phyloP scores from a whole-genome alignment of 2,329 filamentous ascomycete species.

The Thelonectria olida region DNA sequence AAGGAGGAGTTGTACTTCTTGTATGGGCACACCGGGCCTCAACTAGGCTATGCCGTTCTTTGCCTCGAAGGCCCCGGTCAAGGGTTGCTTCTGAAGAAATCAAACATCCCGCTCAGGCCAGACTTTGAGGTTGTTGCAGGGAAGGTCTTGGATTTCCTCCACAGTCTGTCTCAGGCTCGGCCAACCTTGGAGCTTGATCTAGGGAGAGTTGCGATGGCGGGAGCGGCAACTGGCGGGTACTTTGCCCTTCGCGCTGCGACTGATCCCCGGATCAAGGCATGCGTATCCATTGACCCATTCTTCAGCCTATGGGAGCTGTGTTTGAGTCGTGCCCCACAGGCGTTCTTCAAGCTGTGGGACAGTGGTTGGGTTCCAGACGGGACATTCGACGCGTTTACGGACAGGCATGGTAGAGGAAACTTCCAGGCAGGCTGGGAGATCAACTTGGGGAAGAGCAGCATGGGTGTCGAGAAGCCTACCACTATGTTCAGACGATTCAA shows the following conservation, averaged over 20 bases:
- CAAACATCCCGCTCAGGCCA: constrained; percentile 43
- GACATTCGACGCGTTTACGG: constrained; percentile 39
- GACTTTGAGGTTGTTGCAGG: constrained; percentile 50
- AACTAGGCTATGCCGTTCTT: constrained; percentile 53
- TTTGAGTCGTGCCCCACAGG: constrained; percentile 34
- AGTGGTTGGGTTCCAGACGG: constrained; percentile 37
- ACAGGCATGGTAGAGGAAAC: constrained; percentile 21
- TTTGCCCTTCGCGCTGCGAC: constrained; percentile 53
- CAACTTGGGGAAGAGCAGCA: constrained; percentile 32
- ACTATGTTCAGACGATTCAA: constrained; percentile 38
- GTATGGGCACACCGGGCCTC: constrained; percentile 36
- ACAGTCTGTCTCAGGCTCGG: constrained; percentile 16
- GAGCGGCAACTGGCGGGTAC: constrained; percentile 56
- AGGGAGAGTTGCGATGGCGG: constrained; percentile 46
- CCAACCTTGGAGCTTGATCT: constrained; percentile 47
- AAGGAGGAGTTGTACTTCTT: constrained; percentile 55
- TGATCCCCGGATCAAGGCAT: constrained; percentile 55
- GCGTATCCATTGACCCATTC: constrained; percentile 45
- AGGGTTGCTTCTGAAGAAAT: constrained; percentile 45
- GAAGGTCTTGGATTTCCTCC: constrained; percentile 45
- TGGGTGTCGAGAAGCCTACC: constrained; percentile 37
- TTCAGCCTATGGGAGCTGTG: constrained; percentile 39
- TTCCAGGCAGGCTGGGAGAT: constrained; percentile 46
- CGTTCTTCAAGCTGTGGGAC: constrained; percentile 32
- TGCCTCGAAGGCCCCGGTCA: constrained; percentile 59